A percentile compares a stretch with the other conserved stretches of the same genome.
Evolutionary conservation across 2,329 filamentous ascomycete species (phyloP).

Genomic region (Aaosphaeria arxii): DNA sequence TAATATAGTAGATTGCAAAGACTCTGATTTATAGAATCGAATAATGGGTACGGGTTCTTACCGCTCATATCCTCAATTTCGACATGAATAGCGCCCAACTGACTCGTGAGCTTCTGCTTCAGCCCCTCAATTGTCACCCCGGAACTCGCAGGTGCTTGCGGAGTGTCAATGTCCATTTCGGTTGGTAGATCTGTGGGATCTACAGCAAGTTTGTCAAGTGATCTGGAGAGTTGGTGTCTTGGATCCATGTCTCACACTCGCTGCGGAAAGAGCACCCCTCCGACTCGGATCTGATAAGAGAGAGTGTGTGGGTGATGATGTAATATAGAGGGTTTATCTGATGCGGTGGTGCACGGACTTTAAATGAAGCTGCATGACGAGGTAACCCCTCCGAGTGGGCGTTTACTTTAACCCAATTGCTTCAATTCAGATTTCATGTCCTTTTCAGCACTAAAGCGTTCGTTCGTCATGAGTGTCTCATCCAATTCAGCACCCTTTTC

Average conservation of each 20-base stretch:
- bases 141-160: conserved; percentile 53
- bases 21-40: not conserved
- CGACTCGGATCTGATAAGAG: conserved; percentile 35
- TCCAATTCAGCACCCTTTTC: conserved; percentile 59
- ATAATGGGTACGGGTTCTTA: conserved; percentile 41
- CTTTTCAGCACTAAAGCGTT: conserved; percentile 30
- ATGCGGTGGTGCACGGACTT: not conserved
- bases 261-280: no score
- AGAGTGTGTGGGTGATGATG: conserved; percentile 6
- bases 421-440: conserved; percentile 20
- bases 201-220: conserved; percentile 24
- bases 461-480: conserved; percentile 39
- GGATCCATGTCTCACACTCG: conserved; percentile 21
- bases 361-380: not conserved
- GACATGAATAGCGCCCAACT: conserved; percentile 73
- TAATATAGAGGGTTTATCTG: conserved; percentile 12
- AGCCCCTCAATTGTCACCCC: conserved; percentile 73
- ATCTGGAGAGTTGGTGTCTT: conserved; percentile 32
- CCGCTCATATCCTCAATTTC: conserved; percentile 91
- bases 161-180: conserved; percentile 45
- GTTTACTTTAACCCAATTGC: not conserved
- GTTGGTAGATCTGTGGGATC: conserved; percentile 7
- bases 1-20: not conserved
- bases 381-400: not conserved
- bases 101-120: conserved; percentile 64